These are phyloP conservation scores for Fusarium papillatum DNA, from an alignment of 2,329 filamentous ascomycete genomes.

Conservation along the genomic window DNA sequence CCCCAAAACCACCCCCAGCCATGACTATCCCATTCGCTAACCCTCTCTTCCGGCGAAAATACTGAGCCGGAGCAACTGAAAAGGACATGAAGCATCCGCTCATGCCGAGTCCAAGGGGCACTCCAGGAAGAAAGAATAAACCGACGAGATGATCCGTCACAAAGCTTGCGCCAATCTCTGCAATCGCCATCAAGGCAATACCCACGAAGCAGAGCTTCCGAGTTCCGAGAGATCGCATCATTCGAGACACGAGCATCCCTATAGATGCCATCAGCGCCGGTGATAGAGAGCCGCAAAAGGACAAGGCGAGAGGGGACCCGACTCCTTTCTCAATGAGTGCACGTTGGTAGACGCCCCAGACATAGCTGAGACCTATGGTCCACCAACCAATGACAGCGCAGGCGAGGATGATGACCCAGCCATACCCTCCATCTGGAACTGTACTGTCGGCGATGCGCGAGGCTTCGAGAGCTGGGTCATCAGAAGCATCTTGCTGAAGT, in stretches of 20 bases:
- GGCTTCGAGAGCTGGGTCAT: slow-evolving; percentile 38
- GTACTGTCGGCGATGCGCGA: slow-evolving; percentile 37
- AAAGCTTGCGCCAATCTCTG: slow-evolving; percentile 27
- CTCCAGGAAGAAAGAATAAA: slow-evolving; percentile 44
- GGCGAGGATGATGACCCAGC: slow-evolving; percentile 43
- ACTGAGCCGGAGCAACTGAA: slow-evolving; percentile 57
- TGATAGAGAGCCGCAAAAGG: slow-evolving; percentile 68
- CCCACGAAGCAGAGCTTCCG: slow-evolving; percentile 21
- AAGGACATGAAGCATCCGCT: slow-evolving; percentile 45
- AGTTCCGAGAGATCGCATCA: slow-evolving; percentile 27
- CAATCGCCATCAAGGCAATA: slow-evolving; percentile 12
- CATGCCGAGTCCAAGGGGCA: slow-evolving; percentile 45
- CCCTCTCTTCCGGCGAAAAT: slow-evolving; percentile 66
- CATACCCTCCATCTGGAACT: slow-evolving; percentile 46
- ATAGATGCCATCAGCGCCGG: slow-evolving; percentile 36
- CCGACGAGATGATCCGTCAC: slow-evolving; percentile 42
- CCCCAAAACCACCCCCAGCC: slow-evolving; percentile 68
- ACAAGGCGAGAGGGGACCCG: slow-evolving; percentile 62
- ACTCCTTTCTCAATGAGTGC: slow-evolving; percentile 64
- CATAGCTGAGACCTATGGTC: slow-evolving; percentile 69
- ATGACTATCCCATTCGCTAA: slow-evolving; percentile 69
- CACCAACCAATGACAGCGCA: slow-evolving; percentile 54
- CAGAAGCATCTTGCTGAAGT: not conserved
- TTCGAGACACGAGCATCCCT: slow-evolving; percentile 26
- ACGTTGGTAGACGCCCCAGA: slow-evolving; percentile 72